Evolutionary conservation across 2,329 filamentous ascomycete species (phyloP).

Genomic region (Calonectria henricotiae): DNA sequence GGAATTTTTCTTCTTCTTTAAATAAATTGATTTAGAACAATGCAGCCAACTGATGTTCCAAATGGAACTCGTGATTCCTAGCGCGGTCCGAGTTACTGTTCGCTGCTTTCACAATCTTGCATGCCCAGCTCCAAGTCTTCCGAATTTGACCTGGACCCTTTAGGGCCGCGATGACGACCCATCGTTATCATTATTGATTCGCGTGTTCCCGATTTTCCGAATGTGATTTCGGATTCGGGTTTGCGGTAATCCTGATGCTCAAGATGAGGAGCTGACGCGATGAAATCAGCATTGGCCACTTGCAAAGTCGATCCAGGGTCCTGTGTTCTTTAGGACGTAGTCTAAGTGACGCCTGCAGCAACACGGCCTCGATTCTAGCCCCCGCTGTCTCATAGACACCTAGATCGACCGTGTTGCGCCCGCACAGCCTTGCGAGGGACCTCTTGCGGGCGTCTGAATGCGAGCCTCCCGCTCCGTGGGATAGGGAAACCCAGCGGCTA

Average conservation of each 20-base stretch:
- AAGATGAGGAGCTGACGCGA: conserved; percentile 5
- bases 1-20: conserved; percentile 1
- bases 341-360: conserved; percentile 26
- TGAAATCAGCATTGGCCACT: neutral
- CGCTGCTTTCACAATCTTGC: neutral
- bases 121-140: neutral
- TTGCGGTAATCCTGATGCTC: neutral
- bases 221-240: conserved; percentile 9
- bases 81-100: neutral
- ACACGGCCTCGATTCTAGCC: conserved; percentile 33
- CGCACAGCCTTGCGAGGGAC: conserved; percentile 51
- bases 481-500: conserved; percentile 40
- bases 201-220: conserved; percentile 25
- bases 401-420: conserved; percentile 48
- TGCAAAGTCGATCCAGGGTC: conserved; percentile 20
- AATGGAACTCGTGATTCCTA: conserved; percentile 1
- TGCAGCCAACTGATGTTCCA: neutral
- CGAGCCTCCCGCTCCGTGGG: conserved; percentile 49
- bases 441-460: conserved; percentile 55
- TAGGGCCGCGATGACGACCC: neutral
- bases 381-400: conserved; percentile 40
- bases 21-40: conserved; percentile 9
- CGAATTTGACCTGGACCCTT: conserved; percentile 3
- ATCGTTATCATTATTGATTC: conserved; percentile 28
- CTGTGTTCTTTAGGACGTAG: conserved; percentile 25